Evolutionary conservation across 768 basidiomycete species (phyloP).

Genomic region (Russula earlei): DNA sequence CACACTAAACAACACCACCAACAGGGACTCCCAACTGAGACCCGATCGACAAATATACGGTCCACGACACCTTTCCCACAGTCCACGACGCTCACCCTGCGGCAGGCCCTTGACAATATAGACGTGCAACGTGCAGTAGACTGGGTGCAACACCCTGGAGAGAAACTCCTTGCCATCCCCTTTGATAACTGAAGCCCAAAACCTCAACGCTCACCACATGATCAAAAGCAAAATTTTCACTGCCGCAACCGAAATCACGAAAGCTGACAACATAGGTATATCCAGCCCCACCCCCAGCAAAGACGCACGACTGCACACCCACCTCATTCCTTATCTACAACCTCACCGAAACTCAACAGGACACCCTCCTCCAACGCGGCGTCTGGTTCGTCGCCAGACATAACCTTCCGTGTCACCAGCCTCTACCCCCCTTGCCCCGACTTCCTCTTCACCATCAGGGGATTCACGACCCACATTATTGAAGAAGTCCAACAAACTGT

Average conservation of each 20-base stretch:
- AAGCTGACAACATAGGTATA: no score
- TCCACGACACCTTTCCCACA: no score
- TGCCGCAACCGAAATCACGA: background rate
- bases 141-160: background rate
- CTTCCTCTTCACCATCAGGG: background rate
- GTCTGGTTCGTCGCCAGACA: background rate
- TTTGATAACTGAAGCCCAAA: background rate
- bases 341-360: background rate
- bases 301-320: background rate
- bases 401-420: background rate
- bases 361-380: background rate
- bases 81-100: no score
- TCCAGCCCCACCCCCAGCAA: background rate
- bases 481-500: no score
- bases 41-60: no score
- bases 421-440: background rate
- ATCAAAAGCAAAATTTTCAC: background rate
- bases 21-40: no score
- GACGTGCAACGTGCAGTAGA: no score
- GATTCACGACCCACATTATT: no score
- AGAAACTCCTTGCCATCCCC: background rate
- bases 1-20: no score
- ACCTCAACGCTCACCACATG: no score
- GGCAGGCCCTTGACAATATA: no score
- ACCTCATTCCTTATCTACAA: background rate